Conservation (phyloP, 768 basidiomycete genomes). For the Phaffia tasmanica region DNA sequence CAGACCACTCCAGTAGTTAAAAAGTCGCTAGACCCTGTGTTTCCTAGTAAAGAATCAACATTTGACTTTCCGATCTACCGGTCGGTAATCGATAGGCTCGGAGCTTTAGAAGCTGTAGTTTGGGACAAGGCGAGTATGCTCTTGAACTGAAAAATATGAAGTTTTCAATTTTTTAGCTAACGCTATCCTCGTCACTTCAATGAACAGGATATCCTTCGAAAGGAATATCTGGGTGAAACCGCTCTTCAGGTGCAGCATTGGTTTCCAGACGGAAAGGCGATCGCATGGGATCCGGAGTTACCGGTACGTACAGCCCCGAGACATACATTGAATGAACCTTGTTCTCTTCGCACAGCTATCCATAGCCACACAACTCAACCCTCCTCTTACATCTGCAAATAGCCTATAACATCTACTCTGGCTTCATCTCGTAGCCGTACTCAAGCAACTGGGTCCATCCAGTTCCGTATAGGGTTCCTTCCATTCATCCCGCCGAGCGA, state of each 20-base stretch:
- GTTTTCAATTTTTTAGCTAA: background rate
- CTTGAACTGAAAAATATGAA: background rate
- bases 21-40: conserved; percentile 58
- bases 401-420: conserved; percentile 45
- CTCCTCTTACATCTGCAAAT: background rate
- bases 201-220: conserved; percentile 54
- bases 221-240: conserved; percentile 88
- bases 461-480: conserved; percentile 55
- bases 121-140: conserved; percentile 64
- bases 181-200: background rate
- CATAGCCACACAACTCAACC: background rate
- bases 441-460: conserved; percentile 47
- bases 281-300: conserved; percentile 50
- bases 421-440: conserved; percentile 47
- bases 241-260: conserved; percentile 68
- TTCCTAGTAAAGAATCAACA: conserved; percentile 57
- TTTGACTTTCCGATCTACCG: conserved; percentile 81
- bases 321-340: no score
- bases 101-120: conserved; percentile 61
- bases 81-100: conserved; percentile 44
- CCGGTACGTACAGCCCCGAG: conserved; percentile 44
- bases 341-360: background rate
- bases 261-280: conserved; percentile 51
- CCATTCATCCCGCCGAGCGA: conserved; percentile 25
- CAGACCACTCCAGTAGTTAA: conserved; percentile 67